Evolutionary conservation across 257 asterid genomes (phyloP), one percentile per base, ranked within the genome.

Genomic region (Penstemon eatonii): DNA sequence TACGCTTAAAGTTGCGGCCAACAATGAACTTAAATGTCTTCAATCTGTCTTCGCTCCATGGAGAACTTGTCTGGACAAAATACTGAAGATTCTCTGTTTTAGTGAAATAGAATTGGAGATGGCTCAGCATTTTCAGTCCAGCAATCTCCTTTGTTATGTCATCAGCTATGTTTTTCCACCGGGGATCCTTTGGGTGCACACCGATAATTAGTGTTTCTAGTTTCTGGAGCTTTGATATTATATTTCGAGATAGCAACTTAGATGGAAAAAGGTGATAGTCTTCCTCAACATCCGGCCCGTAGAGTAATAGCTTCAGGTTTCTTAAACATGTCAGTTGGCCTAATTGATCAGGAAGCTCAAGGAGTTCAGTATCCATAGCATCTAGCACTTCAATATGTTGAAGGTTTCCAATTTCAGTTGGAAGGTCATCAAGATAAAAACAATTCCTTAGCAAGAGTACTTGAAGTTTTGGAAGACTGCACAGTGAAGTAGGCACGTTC

Each of bases 401-500:
- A 19, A 66, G 74, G 3, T 46, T 66, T 38, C 25, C 37, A 3
- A 75, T 6, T 15, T 53, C 70, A 12, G 57, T 4, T 39, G 77
- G 81, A 7, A 76, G 36, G 38, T 6, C 25, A n/a, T 37, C 54
- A 6, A 76, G 41, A 9, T 43, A 56, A 7, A 15, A 13, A 41
- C 77, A 76, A 13, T 57, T 33, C 6, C 63, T 18, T 41, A 66
- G 41, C 56, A 60, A 6, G 11, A 76, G 74, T 13, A 66, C 74
- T 51, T 60, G 70, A 12, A 76, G 81, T 6, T 71, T 37, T 4
- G 19, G 5, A 5, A 71, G 71, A n/a, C 5, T 0, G 46, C 66
- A 71, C 6, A 76, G 52, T 13, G 77, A 66, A 47, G 51, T 33
- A 8, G 81, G 77, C 55, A 76, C 42, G 33, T 40, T 10, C 6